Evolutionary conservation across 2,329 filamentous ascomycete genomes (phyloP), one percentile per base, ranked within the genome.

Genomic region (Lachnellula cervina): DNA sequence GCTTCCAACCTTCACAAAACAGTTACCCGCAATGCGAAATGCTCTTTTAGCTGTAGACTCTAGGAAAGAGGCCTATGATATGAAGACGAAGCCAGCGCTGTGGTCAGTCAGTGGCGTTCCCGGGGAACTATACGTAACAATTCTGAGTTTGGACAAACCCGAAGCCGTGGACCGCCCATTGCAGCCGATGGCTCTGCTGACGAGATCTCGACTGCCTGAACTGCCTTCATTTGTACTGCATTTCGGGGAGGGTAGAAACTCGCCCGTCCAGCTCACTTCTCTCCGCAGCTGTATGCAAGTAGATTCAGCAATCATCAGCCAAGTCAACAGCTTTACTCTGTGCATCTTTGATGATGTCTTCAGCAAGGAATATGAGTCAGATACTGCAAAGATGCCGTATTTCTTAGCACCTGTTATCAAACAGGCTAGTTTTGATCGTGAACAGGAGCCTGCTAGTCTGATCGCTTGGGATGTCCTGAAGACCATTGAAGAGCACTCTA

Each of bases 261-360:
- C 88, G 0, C 69, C 75, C 0, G 80, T 89, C 1, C 69, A 77
- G 2, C 80, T 81, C 9, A 66, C 75, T 0, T 69, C 77, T 0
- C 60, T 87, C 1, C 51, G 65, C 0, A 63, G 59, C 0, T 66
- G 76, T 0, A 62, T 91, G 0, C 11, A 70, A 0, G 60, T 83
- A 0, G 69, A 73, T 0, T n/a, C 46, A 0, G 65, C 73, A 0
- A 67, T 76, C 1, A 61, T 90, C 0, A 71, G 79, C 0, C 69
- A 74, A 1, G 69, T 97, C n/a, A 84, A 83, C 0, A 71, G 70
- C 0, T 96, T 94, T 68, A 96, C 89, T 0, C 73, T 95, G 42
- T 78, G 80, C 4, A 71, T 95, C 0, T 97, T 95, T 70, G 74
- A 82, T 16, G 90, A 97, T 63, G 76, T 97, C 0, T 97, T 96